Evolutionary conservation across 768 basidiomycete species (phyloP).

Genomic region (Podaxis sp.): DNA sequence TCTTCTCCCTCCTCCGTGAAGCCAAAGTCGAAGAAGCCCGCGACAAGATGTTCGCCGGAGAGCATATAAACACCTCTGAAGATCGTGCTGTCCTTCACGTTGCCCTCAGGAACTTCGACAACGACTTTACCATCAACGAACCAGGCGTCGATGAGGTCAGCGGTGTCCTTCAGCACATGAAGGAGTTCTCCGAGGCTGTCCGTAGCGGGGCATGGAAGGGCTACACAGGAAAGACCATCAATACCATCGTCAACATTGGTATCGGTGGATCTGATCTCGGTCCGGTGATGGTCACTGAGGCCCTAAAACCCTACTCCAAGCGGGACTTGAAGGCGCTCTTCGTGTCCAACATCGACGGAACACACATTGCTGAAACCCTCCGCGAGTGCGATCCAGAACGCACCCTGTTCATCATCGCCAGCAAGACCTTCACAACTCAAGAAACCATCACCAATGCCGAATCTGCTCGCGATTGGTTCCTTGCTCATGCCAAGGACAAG

Average conservation of each 20-base stretch:
- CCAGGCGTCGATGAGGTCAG: conserved; percentile 78
- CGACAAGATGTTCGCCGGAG: conserved; percentile 92
- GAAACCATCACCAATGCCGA: conserved; percentile 99
- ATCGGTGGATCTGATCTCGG: conserved; percentile 98
- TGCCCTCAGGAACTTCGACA: conserved; percentile 72
- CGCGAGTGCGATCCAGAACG: conserved; percentile 81
- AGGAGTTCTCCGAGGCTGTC: conserved; percentile 80
- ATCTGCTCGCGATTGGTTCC: conserved; percentile 93
- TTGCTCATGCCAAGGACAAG: conserved; percentile 76
- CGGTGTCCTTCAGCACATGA: conserved; percentile 85
- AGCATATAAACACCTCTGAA: conserved; percentile 98
- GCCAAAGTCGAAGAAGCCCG: conserved; percentile 80
- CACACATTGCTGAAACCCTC: conserved; percentile 89
- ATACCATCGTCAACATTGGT: conserved; percentile 96
- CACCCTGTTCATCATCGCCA: conserved; percentile 97
- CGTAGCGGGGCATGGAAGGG: conserved; percentile 92
- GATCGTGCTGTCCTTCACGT: conserved; percentile 96
- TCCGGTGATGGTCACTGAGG: conserved; percentile 99
- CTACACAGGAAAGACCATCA: conserved; percentile 94
- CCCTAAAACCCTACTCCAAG: conserved; percentile 89
- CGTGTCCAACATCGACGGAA: conserved; percentile 97
- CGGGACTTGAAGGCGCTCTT: conserved; percentile 85
- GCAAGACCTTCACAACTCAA: conserved; percentile 99
- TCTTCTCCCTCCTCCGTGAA: conserved; percentile 80
- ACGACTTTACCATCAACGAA: conserved; percentile 77